Conservation (phyloP, 768 basidiomycete species). For the Cystofilobasidium capitatum region DNA sequence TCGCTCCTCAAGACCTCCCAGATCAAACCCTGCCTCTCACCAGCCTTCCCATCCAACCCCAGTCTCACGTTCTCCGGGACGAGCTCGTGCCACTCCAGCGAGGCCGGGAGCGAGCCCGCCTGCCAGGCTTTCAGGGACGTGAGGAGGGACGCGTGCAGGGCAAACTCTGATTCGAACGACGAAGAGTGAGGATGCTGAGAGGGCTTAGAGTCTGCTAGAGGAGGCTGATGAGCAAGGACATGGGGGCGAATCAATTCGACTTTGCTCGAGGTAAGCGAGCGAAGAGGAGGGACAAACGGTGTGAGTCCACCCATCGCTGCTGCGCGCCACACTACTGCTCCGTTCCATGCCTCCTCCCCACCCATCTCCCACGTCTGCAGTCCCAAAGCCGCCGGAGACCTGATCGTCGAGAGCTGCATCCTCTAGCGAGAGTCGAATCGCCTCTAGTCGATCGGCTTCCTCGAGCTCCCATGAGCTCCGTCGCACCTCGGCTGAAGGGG, state of each 20-base stretch:
- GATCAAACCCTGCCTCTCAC: constrained; percentile 22
- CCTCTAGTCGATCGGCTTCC: neutral
- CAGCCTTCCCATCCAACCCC: neutral
- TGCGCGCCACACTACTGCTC: too few relatives aligned
- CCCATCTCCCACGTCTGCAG: neutral
- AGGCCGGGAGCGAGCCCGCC: neutral
- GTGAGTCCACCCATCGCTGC: too few relatives aligned
- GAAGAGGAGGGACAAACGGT: too few relatives aligned
- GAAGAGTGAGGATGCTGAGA: neutral
- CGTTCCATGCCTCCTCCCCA: neutral
- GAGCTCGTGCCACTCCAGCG: constrained; percentile 22
- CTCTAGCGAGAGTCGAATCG: neutral
- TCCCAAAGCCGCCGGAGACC: neutral
- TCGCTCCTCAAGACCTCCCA: constrained; percentile 26
- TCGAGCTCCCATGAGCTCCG: too few relatives aligned
- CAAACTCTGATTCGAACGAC: constrained; percentile 17
- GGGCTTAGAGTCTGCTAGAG: neutral
- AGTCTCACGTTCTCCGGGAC: neutral
- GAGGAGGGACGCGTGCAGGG: neutral
- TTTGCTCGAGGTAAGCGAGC: too few relatives aligned
- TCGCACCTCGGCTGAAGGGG: too few relatives aligned
- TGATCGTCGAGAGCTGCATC: neutral
- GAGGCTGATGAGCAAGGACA: neutral
- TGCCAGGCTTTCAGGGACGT: constrained; percentile 15
- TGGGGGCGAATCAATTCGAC: too few relatives aligned